Evolutionary conservation across 257 asterid species (phyloP).

Genomic region (Lithospermum erythrorhizon): DNA sequence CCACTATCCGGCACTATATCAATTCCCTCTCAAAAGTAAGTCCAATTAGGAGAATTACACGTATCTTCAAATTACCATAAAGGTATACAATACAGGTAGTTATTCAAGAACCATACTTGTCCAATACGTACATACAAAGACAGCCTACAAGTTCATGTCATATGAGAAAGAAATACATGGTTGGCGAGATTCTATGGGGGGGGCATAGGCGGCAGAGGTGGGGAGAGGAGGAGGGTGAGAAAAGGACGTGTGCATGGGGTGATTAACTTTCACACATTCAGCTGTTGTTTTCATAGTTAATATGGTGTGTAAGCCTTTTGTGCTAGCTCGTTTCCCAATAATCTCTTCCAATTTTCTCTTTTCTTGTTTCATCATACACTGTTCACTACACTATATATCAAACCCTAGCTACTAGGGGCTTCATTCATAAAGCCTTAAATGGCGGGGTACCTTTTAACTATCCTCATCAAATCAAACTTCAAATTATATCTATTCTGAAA

Average conservation of each 20-base stretch:
- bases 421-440: slow-evolving; percentile 58
- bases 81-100: no score
- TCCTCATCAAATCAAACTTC: slow-evolving; percentile 40
- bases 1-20: no score
- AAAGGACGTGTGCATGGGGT: slow-evolving; percentile 76
- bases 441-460: slow-evolving; percentile 51
- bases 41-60: no score
- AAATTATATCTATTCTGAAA: slow-evolving; percentile 6
- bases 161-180: no score
- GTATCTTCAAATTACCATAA: no score
- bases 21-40: no score
- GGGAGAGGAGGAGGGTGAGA: slow-evolving; percentile 62
- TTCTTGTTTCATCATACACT: not conserved
- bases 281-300: slow-evolving; percentile 78
- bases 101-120: not conserved
- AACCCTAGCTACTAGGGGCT: slow-evolving; percentile 6
- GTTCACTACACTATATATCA: not conserved
- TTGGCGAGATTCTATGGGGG: slow-evolving; percentile 51
- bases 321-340: slow-evolving; percentile 32
- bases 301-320: slow-evolving; percentile 19
- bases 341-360: not conserved
- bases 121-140: not conserved
- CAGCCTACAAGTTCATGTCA: not conserved
- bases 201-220: slow-evolving; percentile 22
- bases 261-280: slow-evolving; percentile 80